These are phyloP conservation scores for Passiflora organensis DNA, from an alignment of 345 rosid genomes.

Conservation along the genomic window DNA sequence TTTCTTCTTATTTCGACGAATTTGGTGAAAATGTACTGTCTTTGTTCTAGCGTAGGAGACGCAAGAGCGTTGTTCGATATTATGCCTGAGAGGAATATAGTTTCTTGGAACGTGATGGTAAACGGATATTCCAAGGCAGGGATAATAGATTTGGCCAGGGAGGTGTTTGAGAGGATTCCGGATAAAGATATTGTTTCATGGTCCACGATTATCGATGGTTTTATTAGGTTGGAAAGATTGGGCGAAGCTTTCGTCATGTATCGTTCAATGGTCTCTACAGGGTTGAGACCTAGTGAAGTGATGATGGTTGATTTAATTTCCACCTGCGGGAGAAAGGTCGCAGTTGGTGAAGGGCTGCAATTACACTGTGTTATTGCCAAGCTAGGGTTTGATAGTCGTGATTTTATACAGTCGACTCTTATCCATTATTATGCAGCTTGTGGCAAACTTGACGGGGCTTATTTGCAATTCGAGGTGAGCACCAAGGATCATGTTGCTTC, in stretches of 20 bases:
- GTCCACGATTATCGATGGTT: constrained; percentile 69
- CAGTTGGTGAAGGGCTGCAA: constrained; percentile 48
- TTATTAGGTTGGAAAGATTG: constrained; percentile 41
- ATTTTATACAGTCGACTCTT: constrained; percentile 61
- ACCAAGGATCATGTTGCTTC: constrained; percentile 49
- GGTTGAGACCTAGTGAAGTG: constrained; percentile 50
- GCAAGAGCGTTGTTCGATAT: constrained; percentile 56
- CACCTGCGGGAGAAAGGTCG: constrained; percentile 47
- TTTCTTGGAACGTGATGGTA: constrained; percentile 86
- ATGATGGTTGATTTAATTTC: constrained; percentile 71
- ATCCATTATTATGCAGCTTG: constrained; percentile 65
- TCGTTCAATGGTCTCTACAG: constrained; percentile 43
- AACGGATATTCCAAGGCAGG: constrained; percentile 83
- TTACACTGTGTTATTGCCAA: constrained; percentile 48
- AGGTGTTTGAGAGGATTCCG: constrained; percentile 54
- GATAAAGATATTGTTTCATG: constrained; percentile 68
- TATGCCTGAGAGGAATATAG: constrained; percentile 55
- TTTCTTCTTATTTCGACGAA: constrained; percentile 61
- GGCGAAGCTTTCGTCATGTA: constrained; percentile 53
- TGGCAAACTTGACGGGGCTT: constrained; percentile 46
- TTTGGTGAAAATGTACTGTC: constrained; percentile 64
- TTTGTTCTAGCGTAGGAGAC: constrained; percentile 44
- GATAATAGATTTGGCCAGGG: constrained; percentile 40
- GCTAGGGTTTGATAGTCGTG: constrained; percentile 57
- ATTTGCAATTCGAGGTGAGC: constrained; percentile 51